phyloP scores from a whole-genome alignment of 169 alveolate genomes.

The Theileria annulata region DNA sequence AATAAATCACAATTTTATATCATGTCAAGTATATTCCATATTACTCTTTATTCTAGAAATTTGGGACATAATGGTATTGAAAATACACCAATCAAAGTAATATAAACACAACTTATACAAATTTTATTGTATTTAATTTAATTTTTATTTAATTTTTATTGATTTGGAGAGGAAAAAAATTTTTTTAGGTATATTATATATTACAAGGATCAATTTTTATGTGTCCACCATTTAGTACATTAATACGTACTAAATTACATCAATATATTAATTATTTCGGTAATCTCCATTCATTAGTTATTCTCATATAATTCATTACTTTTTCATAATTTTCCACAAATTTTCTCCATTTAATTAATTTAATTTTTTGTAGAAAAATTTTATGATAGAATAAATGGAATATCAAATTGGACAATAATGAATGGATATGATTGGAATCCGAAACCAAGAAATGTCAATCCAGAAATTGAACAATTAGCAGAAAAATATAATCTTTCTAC shows the following conservation, averaged over 20 bases:
- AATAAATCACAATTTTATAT: conserved; percentile 50
- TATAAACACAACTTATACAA: too few relatives aligned
- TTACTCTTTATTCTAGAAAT: conserved; percentile 52
- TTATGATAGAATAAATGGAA: conserved; percentile 55
- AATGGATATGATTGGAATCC: conserved; percentile 67
- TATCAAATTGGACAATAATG: conserved; percentile 46
- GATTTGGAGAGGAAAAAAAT: too few relatives aligned
- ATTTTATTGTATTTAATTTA: too few relatives aligned
- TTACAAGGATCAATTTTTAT: conserved; percentile 63
- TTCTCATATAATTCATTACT: too few relatives aligned
- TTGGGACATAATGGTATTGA: conserved; percentile 56
- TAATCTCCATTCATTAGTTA: too few relatives aligned
- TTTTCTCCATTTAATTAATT: too few relatives aligned
- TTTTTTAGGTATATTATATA: conserved; percentile 60
- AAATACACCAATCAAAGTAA: conserved; percentile 60
- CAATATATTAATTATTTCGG: conserved; percentile 56
- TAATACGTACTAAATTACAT: conserved; percentile 40
- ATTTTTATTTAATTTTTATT: too few relatives aligned
- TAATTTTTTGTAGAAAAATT: conserved; percentile 28
- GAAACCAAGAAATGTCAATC: conserved; percentile 31
- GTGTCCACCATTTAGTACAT: conserved; percentile 69
- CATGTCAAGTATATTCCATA: conserved; percentile 51
- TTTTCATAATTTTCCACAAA: too few relatives aligned
- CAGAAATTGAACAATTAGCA: conserved; percentile 42
- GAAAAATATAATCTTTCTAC: conserved; percentile 42